Conservation (phyloP, 2,329 filamentous ascomycete species). For the Cordyceps sp. region DNA sequence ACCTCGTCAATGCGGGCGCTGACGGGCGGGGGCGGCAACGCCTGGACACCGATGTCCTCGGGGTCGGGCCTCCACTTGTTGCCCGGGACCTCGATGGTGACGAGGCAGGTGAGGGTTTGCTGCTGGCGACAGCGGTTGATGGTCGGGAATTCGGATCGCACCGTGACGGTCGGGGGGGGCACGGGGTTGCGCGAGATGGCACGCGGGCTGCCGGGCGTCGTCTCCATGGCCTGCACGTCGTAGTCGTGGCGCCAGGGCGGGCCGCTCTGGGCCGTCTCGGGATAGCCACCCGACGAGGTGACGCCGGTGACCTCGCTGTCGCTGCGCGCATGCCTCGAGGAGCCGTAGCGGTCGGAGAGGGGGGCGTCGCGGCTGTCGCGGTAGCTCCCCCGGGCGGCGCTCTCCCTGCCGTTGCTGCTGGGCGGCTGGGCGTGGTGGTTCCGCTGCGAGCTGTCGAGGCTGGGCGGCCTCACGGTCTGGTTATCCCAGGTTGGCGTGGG, state of each 20-base stretch:
- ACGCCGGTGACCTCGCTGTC: slow-evolving; percentile 63
- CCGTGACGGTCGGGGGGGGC: slow-evolving; percentile 76
- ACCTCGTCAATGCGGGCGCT: slow-evolving; percentile 32
- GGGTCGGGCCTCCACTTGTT: slow-evolving; percentile 78
- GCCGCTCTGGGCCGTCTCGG: slow-evolving; percentile 55
- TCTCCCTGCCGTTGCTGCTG: slow-evolving; percentile 12
- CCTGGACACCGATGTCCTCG: slow-evolving; percentile 53
- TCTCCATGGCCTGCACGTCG: slow-evolving; percentile 92
- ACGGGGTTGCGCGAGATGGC: slow-evolving; percentile 68
- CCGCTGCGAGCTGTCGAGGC: slow-evolving; percentile 24
- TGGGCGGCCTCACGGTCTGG: slow-evolving; percentile 37
- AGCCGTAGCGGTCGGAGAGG: slow-evolving; percentile 25
- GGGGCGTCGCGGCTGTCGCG: slow-evolving; percentile 33
- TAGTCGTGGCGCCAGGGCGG: slow-evolving; percentile 74
- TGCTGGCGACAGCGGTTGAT: slow-evolving; percentile 83
- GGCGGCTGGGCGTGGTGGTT: slow-evolving; percentile 16
- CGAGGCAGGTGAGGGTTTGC: slow-evolving; percentile 82
- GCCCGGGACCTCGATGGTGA: slow-evolving; percentile 87
- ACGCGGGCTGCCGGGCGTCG: slow-evolving; percentile 59
- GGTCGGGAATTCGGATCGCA: slow-evolving; percentile 93
- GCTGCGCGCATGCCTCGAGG: slow-evolving; percentile 49
- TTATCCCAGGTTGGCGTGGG: slow-evolving; percentile 54
- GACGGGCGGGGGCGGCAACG: slow-evolving; percentile 23
- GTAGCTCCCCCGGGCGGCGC: slow-evolving; percentile 19
- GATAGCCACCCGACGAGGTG: slow-evolving; percentile 64